Evolutionary conservation across 2,329 filamentous ascomycete genomes (phyloP), one percentile per base, ranked within the genome.

Genomic region (Phaeoacremonium minimum): DNA sequence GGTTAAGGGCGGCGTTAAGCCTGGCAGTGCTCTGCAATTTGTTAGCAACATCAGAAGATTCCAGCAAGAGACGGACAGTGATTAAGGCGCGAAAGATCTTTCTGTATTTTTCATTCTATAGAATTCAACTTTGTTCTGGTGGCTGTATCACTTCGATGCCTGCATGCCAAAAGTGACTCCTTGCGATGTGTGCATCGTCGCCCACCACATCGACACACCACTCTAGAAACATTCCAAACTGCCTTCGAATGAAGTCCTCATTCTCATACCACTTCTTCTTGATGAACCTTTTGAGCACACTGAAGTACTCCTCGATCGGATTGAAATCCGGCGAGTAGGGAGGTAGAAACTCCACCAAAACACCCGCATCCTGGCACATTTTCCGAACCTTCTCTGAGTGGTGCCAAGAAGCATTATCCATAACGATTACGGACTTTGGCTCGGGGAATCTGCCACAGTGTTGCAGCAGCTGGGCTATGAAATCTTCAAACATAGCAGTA

Each of bases 241-340:
- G 14, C 15, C 30, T 32, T 6, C 7, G 4, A 4, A 32, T 32
- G 13, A 32, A 4, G n/a, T 17, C 30, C 15, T 17, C 16, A 17
- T 32, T 15, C 15, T 32, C 16, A 12, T 44, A 36, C 48, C 46
- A 59, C 26, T 51, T 41, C 37, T 45, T 46, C 42, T 51, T 54
- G 22, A 63, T 57, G 36, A 51, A 58, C 17, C 41, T 45, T 38
- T 63, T 62, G 7, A 62, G 43, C 36, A 57, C 53, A n/a, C 50
- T 40, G 47, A 63, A 64, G 36, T 57, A 54, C 43, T 60, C 52
- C 43, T 62, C 49, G 42, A 63, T 58, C 17, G 51, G 55, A 42
- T 61, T 61, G 5, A 61, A 44, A 43, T 60, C 51, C 15, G 55
- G 57, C 28, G 51, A 62, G 40, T 61, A 63, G 17, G 49, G 57